Base-by-base conservation (phyloP, 2,329 filamentous ascomycete genomes). In the Rutstroemia sp. region DNA sequence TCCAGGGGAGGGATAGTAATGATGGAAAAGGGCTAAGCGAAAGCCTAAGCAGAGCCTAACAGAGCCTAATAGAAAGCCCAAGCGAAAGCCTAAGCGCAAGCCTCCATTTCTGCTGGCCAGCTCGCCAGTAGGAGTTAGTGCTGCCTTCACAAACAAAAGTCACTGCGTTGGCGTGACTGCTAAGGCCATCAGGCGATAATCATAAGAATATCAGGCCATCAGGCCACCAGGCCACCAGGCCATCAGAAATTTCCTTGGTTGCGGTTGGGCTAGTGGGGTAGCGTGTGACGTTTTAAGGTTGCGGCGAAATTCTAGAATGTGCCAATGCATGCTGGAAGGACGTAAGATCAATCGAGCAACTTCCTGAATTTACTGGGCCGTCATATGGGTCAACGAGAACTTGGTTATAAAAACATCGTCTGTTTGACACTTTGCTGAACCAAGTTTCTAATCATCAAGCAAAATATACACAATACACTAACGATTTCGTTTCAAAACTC, bases 221-320 rank as follows among this genome's bases (percentile, higher is more conserved):
- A 34, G 23, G n/a, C n/a, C n/a, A n/a, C n/a, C n/a, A n/a, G n/a
- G n/a, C n/a, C n/a, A n/a, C n/a, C 46, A 50, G 53, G 53, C 53
- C 17, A 23, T 10, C 6, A 34, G 23, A 46, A 27, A 27, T 19
- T 47, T 9, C 36, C 17, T 52, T 52, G 25, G 36, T 19, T 52
- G 39, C 38, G 30, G 30, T 21, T 34, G 51, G 38, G 19, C 42
- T 34, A 48, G 49, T 54, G 30, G 30, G 48, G 39, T 49, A 34
- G 34, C 6, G 9, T 25, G 45, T 50, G 45, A 40, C 23, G 52
- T 21, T 38, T 17, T 23, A 51, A 46, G 5, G 50, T 42, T 53
- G 27, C 14, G 27, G n/a, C 40, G 27, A 50, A 25, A 21, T 55
- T 55, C 53, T 55, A 55, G 53, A 55, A 55, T 16, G 27, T 27